These are phyloP conservation scores for Penicillium sp. DNA, from an alignment of 2,329 filamentous ascomycete genomes.

Conservation along the genomic window DNA sequence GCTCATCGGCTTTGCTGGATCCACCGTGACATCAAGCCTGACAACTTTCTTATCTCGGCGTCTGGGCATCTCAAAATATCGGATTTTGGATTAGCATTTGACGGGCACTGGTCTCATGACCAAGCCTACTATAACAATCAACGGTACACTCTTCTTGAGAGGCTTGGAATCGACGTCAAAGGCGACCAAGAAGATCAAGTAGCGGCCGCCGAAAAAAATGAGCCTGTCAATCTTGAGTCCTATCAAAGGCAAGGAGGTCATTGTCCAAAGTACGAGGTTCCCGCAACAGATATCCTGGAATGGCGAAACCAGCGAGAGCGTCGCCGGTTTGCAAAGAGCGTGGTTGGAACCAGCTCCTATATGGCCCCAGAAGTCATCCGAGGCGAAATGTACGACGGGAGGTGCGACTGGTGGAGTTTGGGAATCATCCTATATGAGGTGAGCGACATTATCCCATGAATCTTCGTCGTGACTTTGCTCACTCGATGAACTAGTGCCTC, in stretches of 20 bases:
- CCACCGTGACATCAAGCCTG: conserved; percentile 91
- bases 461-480: background rate
- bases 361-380: conserved; percentile 93
- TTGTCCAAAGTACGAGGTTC: conserved; percentile 23
- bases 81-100: conserved; percentile 91
- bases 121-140: conserved; percentile 80
- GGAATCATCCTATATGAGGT: conserved; percentile 87
- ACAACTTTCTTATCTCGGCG: conserved; percentile 88
- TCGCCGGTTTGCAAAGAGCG: conserved; percentile 69
- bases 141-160: conserved; percentile 70
- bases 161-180: conserved; percentile 64
- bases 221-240: conserved; percentile 4
- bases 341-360: conserved; percentile 94
- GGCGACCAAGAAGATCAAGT: conserved; percentile 67
- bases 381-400: conserved; percentile 77
- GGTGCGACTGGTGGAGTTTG: conserved; percentile 96
- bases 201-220: conserved; percentile 40
- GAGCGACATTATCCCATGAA: conserved; percentile 4
- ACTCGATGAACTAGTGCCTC: conserved; percentile 53
- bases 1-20: conserved; percentile 84
- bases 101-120: conserved; percentile 91
- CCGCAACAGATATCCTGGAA: conserved; percentile 52
- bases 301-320: conserved; percentile 66
- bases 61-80: conserved; percentile 91
- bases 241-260: conserved; percentile 29